A percentile compares a stretch with the other conserved stretches of the same genome.
Evolutionary conservation across 2,329 filamentous ascomycete species (phyloP).

Genomic region (Colletotrichum sp.): DNA sequence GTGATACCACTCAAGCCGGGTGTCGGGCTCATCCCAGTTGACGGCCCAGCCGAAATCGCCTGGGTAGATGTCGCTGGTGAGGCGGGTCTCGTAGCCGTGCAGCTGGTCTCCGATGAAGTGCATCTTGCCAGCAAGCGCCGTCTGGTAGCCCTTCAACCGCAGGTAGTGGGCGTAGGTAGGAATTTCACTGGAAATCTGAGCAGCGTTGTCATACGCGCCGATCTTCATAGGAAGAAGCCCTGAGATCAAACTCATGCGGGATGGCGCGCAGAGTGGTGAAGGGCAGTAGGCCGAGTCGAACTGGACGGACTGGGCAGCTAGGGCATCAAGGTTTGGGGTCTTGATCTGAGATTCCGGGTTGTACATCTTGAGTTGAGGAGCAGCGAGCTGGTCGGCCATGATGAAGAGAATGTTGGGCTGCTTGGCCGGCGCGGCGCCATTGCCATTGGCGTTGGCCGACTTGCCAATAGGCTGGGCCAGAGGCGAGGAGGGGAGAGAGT

Average conservation of each 20-base stretch:
- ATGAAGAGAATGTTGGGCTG: conserved; percentile 70
- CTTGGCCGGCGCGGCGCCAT: conserved; percentile 27
- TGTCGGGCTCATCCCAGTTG: conserved; percentile 91
- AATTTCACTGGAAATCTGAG: conserved; percentile 80
- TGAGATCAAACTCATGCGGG: conserved; percentile 92
- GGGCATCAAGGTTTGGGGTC: conserved; percentile 85
- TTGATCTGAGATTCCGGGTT: conserved; percentile 88
- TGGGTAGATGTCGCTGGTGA: conserved; percentile 96
- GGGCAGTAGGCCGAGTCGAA: conserved; percentile 96
- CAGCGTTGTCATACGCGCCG: conserved; percentile 89
- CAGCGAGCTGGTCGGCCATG: conserved; percentile 95
- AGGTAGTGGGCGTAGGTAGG: conserved; percentile 95
- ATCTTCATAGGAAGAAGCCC: conserved; percentile 92
- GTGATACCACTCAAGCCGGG: conserved; percentile 92
- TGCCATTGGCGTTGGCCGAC: conserved; percentile 24
- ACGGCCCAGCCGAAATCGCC: conserved; percentile 94
- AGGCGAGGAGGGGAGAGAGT: conserved; percentile 68
- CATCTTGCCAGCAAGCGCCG: conserved; percentile 93
- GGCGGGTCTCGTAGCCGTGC: conserved; percentile 88
- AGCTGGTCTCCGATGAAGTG: conserved; percentile 96
- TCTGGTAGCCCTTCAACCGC: conserved; percentile 84
- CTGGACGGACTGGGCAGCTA: conserved; percentile 82
- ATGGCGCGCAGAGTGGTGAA: conserved; percentile 89
- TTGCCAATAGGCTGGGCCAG: conserved; percentile 27
- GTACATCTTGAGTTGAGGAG: conserved; percentile 90